A percentile compares a stretch with the other conserved stretches of the same genome.
Conservation (phyloP, 306 rosid genomes). For the Dryas drummondii region DNA sequence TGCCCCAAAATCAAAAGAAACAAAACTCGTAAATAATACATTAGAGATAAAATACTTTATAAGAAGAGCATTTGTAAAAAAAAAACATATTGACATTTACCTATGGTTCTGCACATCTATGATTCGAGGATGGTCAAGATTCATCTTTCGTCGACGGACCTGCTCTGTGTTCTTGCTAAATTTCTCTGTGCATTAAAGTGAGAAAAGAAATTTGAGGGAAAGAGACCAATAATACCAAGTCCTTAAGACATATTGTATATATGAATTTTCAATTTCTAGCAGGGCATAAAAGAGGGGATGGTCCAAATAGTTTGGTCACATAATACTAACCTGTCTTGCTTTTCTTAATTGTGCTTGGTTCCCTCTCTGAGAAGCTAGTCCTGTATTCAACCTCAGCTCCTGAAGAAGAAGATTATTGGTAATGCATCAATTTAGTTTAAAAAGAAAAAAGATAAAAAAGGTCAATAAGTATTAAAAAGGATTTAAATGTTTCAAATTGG, state of each 20-base stretch:
- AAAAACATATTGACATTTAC: constrained; percentile 29
- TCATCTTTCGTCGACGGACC: constrained; percentile 76
- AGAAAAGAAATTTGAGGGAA: constrained; percentile 16
- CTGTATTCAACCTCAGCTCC: constrained; percentile 77
- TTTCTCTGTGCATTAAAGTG: constrained; percentile 65
- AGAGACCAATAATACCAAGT: neutral
- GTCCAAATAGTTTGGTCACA: constrained; percentile 2
- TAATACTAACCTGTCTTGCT: constrained; percentile 82
- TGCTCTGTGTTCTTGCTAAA: constrained; percentile 69
- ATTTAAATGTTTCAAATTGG: neutral
- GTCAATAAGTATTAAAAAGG: neutral
- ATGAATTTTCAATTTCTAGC: constrained; percentile 4
- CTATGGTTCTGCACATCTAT: constrained; percentile 94
- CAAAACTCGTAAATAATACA: constrained; percentile 25
- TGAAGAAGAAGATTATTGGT: constrained; percentile 41
- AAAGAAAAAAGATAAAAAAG: constrained; percentile 1
- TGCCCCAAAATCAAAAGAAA: constrained; percentile 30
- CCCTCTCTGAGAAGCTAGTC: constrained; percentile 95
- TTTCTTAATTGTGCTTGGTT: constrained; percentile 83
- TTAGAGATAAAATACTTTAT: constrained; percentile 7
- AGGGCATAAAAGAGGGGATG: neutral
- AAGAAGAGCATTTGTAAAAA: constrained; percentile 14
- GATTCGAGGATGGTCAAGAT: constrained; percentile 95
- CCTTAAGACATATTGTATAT: neutral
- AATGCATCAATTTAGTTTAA: constrained; percentile 23